These are phyloP conservation scores for Rhinocladiella similis DNA, from an alignment of 2,329 filamentous ascomycete species.

Conservation along the genomic window DNA sequence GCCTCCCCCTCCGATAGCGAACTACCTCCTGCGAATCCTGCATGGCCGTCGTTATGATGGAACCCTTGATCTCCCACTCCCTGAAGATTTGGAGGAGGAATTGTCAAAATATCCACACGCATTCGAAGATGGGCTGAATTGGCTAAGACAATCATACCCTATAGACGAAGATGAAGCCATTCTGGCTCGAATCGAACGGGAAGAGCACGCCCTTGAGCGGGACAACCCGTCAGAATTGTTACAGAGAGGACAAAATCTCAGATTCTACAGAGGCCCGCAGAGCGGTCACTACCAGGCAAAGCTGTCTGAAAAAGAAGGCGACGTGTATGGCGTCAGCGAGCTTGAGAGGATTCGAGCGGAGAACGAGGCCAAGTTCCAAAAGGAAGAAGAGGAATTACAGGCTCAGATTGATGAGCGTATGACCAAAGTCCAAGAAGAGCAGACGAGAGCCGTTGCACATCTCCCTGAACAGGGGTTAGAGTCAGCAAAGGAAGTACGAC, in stretches of 20 bases:
- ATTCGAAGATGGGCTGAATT: slow-evolving; percentile 39
- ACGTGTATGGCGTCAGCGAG: slow-evolving; percentile 45
- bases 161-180: slow-evolving; percentile 52
- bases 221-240: slow-evolving; percentile 29
- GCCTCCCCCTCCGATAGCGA: slow-evolving; percentile 21
- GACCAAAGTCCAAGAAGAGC: slow-evolving; percentile 39
- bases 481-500: slow-evolving; percentile 23
- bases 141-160: slow-evolving; percentile 43
- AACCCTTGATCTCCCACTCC: slow-evolving; percentile 46
- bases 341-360: slow-evolving; percentile 40
- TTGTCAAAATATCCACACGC: slow-evolving; percentile 31
- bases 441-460: slow-evolving; percentile 28
- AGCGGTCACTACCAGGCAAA: slow-evolving; percentile 45
- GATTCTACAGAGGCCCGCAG: slow-evolving; percentile 35
- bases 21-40: slow-evolving; percentile 36
- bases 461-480: slow-evolving; percentile 28
- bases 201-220: slow-evolving; percentile 25
- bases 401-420: slow-evolving; percentile 56
- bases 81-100: slow-evolving; percentile 38
- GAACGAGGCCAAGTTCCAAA: slow-evolving; percentile 41
- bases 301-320: slow-evolving; percentile 40
- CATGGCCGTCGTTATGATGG: slow-evolving; percentile 46
- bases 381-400: slow-evolving; percentile 50
- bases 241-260: slow-evolving; percentile 40
- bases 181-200: slow-evolving; percentile 40